Evolutionary conservation across 495 filamentous ascomycete species (phyloP).

Genomic region (Talaromyces thailandensis): DNA sequence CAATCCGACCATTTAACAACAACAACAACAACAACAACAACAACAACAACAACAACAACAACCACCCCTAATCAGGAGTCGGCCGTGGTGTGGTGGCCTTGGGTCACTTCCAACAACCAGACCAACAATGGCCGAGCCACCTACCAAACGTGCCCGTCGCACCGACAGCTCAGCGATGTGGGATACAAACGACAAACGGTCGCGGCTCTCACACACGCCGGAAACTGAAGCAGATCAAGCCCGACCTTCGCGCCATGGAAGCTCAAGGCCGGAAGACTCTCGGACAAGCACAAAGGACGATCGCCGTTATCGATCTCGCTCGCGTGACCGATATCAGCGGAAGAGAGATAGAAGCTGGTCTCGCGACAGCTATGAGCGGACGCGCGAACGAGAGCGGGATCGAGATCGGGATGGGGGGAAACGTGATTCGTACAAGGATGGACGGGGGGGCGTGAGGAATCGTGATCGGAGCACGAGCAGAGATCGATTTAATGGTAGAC

Average conservation of each 20-base stretch:
- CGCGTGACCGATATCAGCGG: slow-evolving; percentile 32
- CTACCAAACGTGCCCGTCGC: slow-evolving; percentile 44
- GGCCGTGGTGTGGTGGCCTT: background rate
- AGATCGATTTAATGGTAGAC: slow-evolving; percentile 34
- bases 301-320: slow-evolving; percentile 33
- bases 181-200: slow-evolving; percentile 33
- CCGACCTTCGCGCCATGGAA: slow-evolving; percentile 18
- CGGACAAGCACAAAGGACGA: slow-evolving; percentile 25
- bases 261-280: slow-evolving; percentile 20
- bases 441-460: slow-evolving; percentile 24
- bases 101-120: background rate
- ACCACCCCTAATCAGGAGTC: background rate
- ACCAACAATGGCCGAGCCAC: slow-evolving; percentile 41
- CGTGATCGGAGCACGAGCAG: slow-evolving; percentile 38
- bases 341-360: slow-evolving; percentile 36
- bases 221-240: slow-evolving; percentile 25
- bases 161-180: slow-evolving; percentile 46
- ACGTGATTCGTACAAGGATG: slow-evolving; percentile 32
- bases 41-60: no score
- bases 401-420: slow-evolving; percentile 16
- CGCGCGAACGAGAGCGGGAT: slow-evolving; percentile 19
- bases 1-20: no score
- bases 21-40: no score
- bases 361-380: slow-evolving; percentile 15
- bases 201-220: slow-evolving; percentile 15